Evolutionary conservation across 163 green algal species (phyloP), one percentile per base, ranked within the genome.

Genomic region (Prototheca cutis): DNA sequence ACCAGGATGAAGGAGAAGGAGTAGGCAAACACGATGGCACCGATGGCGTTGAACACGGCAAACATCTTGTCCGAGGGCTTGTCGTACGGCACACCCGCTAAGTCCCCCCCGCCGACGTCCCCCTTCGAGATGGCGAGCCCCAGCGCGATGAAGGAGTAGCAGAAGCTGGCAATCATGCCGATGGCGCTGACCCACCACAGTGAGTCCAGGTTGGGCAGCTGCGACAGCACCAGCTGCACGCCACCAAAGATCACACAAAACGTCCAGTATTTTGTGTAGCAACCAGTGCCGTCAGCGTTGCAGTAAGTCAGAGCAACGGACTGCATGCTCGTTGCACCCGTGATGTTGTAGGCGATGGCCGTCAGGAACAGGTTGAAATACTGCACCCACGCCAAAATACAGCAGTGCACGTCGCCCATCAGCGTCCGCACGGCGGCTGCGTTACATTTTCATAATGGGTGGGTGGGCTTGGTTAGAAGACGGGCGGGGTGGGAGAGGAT

Each of bases 21-120:
- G 54, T 75, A 84, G 21, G 77, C 77, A 59, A 78, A 78, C 0
- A 78, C 48, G 30, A 78, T 72, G 30, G 63, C 70, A 30, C 70
- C 70, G 18, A 72, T 58, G 10, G 63, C 63, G 25, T 77, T 77
- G 40, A 70, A 69, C 8, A 73, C 30, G 31, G 60, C 48, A 15
- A 27, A 77, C 19, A 58, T 61, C 30, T 40, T 61, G 33, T 58
- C 32, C 7, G 52, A 24, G 29, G 51, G 23, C 21, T 24, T 63
- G 57, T 23, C 36, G 23, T 27, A 28, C 8, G 29, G 29, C 21
- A 34, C 23, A 18, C 42, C 42, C 18, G 6, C 5, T 5, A 51
- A 8, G 29, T 40, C 30, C 19, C 15, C 53, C 18, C 25, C 48
- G 42, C 51, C 49, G 27, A 19, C 52, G 42, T 53, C 48, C 30